A percentile compares a stretch with the other conserved stretches of the same genome.
phyloP scores from a whole-genome alignment of 2,329 filamentous ascomycete genomes.

The Hypoxylon sp. region DNA sequence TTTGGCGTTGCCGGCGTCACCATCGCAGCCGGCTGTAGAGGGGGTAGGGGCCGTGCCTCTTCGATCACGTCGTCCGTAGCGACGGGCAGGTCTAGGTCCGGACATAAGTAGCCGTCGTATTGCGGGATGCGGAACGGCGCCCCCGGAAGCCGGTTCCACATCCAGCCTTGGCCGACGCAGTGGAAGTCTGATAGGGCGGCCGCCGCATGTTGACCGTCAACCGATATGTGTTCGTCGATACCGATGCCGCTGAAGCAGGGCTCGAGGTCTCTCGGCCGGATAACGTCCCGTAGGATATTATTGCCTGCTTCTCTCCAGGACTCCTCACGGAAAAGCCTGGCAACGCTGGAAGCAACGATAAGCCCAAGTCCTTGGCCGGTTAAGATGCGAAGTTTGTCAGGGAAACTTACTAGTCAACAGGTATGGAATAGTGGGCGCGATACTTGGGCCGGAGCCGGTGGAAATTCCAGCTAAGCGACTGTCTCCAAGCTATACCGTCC shows the following conservation, averaged over 20 bases:
- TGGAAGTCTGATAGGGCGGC: slow-evolving; percentile 49
- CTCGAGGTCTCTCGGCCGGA: slow-evolving; percentile 37
- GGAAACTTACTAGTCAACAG: slow-evolving; percentile 49
- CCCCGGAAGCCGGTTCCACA: slow-evolving; percentile 46
- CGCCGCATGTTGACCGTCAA: slow-evolving; percentile 39
- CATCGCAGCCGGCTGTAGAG: slow-evolving; percentile 19
- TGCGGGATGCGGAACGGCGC: slow-evolving; percentile 49
- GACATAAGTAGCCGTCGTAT: slow-evolving; percentile 47
- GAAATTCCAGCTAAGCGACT: slow-evolving; percentile 50
- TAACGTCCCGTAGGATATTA: slow-evolving; percentile 21
- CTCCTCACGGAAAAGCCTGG: slow-evolving; percentile 44
- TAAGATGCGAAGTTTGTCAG: too few relatives aligned
- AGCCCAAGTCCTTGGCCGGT: neutral
- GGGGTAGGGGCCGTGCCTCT: slow-evolving; percentile 35
- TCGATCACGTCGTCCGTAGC: slow-evolving; percentile 45
- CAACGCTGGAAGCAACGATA: slow-evolving; percentile 38
- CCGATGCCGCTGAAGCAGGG: slow-evolving; percentile 33
- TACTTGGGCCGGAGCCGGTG: slow-evolving; percentile 50
- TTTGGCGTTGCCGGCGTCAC: slow-evolving; percentile 8
- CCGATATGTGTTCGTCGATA: slow-evolving; percentile 24
- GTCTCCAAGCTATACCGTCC: slow-evolving; percentile 50
- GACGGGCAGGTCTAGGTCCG: slow-evolving; percentile 45
- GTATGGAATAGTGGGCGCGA: slow-evolving; percentile 51
- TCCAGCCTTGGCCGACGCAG: slow-evolving; percentile 41
- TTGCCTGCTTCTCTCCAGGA: slow-evolving; percentile 35